Conservation (phyloP, 495 filamentous ascomycete genomes). For the Lepidopterella palustris region DNA sequence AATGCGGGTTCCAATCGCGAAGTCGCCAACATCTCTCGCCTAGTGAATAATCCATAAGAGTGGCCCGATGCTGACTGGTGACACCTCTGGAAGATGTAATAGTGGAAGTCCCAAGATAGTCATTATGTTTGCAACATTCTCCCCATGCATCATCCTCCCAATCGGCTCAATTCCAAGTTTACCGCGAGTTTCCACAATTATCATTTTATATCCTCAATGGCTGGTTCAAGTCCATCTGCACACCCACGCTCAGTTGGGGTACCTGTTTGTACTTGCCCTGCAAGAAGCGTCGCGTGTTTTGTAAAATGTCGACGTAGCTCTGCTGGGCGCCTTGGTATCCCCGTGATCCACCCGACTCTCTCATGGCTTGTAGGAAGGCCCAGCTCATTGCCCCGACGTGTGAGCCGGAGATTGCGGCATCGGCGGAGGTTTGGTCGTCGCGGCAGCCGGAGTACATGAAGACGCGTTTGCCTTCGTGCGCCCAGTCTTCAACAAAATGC, state of each 20-base stretch:
- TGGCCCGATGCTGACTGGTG: too few relatives aligned
- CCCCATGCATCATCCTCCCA: too few relatives aligned
- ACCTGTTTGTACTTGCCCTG: constrained; percentile 47
- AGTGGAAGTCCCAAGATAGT: too few relatives aligned
- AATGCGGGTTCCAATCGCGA: too few relatives aligned
- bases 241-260: constrained; percentile 39
- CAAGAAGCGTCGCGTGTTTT: constrained; percentile 44
- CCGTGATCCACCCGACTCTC: too few relatives aligned
- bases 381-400: constrained; percentile 52
- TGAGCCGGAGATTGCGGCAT: constrained; percentile 49
- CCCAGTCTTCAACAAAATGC: constrained; percentile 46
- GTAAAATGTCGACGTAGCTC: constrained; percentile 27
- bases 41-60: too few relatives aligned
- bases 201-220: neutral
- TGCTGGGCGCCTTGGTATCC: constrained; percentile 29
- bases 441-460: constrained; percentile 57
- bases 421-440: constrained; percentile 55
- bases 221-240: neutral
- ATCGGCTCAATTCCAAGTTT: too few relatives aligned
- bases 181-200: too few relatives aligned
- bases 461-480: constrained; percentile 47
- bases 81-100: too few relatives aligned
- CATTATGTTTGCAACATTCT: too few relatives aligned
- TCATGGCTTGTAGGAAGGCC: constrained; percentile 51
- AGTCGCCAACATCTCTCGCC: too few relatives aligned